Base-by-base conservation (phyloP, 371 early-diverging fungal genomes). In the Mortierella sp. region DNA sequence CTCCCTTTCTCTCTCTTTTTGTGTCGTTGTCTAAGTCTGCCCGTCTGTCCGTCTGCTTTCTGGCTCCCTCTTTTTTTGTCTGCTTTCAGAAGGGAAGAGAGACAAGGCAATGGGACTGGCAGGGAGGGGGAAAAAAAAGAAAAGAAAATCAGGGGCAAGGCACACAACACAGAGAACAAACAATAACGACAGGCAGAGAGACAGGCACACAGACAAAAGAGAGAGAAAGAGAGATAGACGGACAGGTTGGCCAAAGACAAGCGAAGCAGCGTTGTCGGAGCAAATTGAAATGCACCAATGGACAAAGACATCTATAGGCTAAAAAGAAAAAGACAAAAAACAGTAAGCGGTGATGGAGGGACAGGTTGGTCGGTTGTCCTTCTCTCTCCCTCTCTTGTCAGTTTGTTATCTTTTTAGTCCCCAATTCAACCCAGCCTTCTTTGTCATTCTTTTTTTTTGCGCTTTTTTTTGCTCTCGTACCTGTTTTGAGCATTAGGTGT, bases 141-240 rank as follows among this genome's bases (percentile, higher is more conserved):
- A 74, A 67, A 74, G 43, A 70, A 76, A 77, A 68, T 72, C 78
- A 77, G 78, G 78, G 73, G 73, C 78, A 73, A 55, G 37, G 41
- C 45, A 53, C 64, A 48, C 19, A 39, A 31, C 43, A 44, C 22
- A 34, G 40, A 47, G 6, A 72, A 48, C 19, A 71, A 31, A 24
- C 41, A 68, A 68, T 13, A 55, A 55, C 8, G 10, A 55, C 55
- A 55, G 16, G 29, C 29, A 55, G 16, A 14, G 37, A 39, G 39
- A 41, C 43, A 64, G 11, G 1, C 6, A 48, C 13, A 4, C 48
- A 48, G n/a, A 45, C 50, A 50, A 3, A 50, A 45, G 14, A 45
- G 14, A 45, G 1, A 45, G 14, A 66, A 1, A 66, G 26, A 63
- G 19, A 13, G 37, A 39, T 24, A 72, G 55, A 61, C 13, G 31